phyloP scores from a whole-genome alignment of 352 stramenopile genomes.

The Globisporangium sylvaticum region DNA sequence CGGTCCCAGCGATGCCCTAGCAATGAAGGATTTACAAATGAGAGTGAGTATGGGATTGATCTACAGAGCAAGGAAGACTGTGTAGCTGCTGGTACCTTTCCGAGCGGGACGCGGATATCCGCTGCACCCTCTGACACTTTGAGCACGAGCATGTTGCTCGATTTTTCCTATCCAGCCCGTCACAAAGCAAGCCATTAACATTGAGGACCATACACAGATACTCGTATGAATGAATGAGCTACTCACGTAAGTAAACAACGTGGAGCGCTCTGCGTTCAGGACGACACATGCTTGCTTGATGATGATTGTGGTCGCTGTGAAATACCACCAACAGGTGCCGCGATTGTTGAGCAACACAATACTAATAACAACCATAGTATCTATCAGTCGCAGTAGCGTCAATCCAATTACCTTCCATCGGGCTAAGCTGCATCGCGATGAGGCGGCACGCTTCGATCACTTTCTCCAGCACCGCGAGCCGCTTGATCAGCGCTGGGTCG shows the following conservation, averaged over 20 bases:
- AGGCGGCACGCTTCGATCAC: slow-evolving; percentile 70
- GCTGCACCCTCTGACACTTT: slow-evolving; percentile 83
- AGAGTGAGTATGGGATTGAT: neutral
- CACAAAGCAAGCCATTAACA: neutral
- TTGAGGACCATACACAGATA: neutral
- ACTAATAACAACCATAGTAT: neutral
- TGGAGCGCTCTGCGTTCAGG: slow-evolving; percentile 87
- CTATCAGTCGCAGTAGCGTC: neutral
- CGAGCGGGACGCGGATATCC: slow-evolving; percentile 81
- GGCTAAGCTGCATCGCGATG: slow-evolving; percentile 79
- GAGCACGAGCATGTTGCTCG: slow-evolving; percentile 77
- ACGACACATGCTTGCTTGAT: slow-evolving; percentile 86
- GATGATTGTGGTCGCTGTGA: slow-evolving; percentile 72
- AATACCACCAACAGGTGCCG: neutral
- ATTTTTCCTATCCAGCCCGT: slow-evolving; percentile 39
- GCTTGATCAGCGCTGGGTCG: slow-evolving; percentile 47
- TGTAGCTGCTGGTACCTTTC: slow-evolving; percentile 37
- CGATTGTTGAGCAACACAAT: neutral
- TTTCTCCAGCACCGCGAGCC: slow-evolving; percentile 69
- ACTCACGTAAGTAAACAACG: slow-evolving; percentile 83
- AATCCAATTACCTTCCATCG: slow-evolving; percentile 47
- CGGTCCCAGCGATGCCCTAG: slow-evolving; percentile 86
- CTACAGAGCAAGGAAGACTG: neutral
- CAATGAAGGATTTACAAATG: neutral
- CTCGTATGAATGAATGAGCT: neutral